Evolutionary conservation across 23 red algal species (phyloP).

Genomic region (Gracilaria caudata): DNA sequence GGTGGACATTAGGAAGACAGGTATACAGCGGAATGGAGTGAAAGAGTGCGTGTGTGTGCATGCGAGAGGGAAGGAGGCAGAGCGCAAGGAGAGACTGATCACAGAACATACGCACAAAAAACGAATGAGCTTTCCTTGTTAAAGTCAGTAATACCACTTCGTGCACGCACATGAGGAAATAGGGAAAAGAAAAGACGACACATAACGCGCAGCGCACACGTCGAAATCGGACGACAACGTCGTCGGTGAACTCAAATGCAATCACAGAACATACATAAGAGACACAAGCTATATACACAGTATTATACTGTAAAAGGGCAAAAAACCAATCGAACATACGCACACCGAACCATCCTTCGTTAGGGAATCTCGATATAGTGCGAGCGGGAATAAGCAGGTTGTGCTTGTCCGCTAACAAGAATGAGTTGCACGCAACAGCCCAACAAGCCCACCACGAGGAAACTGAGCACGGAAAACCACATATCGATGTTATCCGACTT

Average conservation of each 20-base stretch:
- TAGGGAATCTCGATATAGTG: conserved; percentile 59
- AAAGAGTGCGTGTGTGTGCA: too few species aligned
- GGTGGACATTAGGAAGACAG: too few species aligned
- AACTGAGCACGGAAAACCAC: conserved; percentile 70
- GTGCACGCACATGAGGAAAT: background rate
- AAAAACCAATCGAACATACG: background rate
- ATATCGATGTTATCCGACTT: conserved; percentile 41
- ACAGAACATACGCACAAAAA: background rate
- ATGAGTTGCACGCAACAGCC: conserved; percentile 64
- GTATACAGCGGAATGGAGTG: background rate
- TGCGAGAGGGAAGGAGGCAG: background rate
- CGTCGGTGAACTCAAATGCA: conserved; percentile 19
- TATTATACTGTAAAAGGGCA: background rate
- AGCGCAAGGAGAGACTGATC: background rate
- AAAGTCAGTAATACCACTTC: background rate
- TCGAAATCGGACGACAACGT: background rate
- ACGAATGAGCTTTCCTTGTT: background rate
- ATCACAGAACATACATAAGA: background rate
- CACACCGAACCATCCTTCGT: background rate
- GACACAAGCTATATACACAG: conserved; percentile 13
- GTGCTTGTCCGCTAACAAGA: conserved; percentile 54
- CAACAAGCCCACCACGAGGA: conserved; percentile 62
- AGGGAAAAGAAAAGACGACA: background rate
- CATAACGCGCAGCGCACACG: background rate
- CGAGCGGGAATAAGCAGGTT: conserved; percentile 39